phyloP scores from a whole-genome alignment of 2,329 filamentous ascomycete genomes.

The Fusarium nelsonii region DNA sequence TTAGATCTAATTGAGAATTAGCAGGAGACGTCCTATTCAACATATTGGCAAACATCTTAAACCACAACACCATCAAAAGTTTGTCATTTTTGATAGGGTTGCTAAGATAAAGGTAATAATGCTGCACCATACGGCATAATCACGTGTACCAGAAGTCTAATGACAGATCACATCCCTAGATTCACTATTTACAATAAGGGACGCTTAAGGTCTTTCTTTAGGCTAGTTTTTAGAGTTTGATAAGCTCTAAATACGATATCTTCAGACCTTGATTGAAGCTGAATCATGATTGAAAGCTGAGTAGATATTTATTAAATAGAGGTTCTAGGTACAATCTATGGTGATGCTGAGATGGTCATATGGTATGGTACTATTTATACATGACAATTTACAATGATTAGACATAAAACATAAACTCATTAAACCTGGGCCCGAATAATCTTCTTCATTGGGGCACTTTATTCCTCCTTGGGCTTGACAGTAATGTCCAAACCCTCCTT shows the following conservation, averaged over 20 bases:
- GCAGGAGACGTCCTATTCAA: neutral
- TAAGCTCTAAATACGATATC: no score
- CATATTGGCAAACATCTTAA: neutral
- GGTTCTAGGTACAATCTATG: conserved; percentile 28
- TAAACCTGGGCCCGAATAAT: conserved; percentile 5
- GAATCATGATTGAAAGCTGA: neutral
- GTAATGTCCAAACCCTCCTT: conserved; percentile 68
- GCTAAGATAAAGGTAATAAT: neutral
- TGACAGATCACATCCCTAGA: no score
- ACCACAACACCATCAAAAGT: no score
- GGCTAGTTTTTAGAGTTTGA: neutral
- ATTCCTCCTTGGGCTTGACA: conserved; percentile 37
- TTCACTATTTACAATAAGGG: no score
- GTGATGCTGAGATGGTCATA: conserved; percentile 16
- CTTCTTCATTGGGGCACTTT: conserved; percentile 1
- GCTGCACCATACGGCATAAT: neutral
- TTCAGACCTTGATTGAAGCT: neutral
- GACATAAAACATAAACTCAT: conserved; percentile 45
- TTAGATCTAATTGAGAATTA: no score
- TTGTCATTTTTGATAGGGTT: no score
- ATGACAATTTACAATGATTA: conserved; percentile 22
- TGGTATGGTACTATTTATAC: conserved; percentile 20
- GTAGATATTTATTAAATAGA: conserved; percentile 22
- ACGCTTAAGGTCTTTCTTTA: no score
- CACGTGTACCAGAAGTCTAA: neutral